A percentile compares a stretch with the other conserved stretches of the same genome.
Evolutionary conservation across 306 rosid genomes (phyloP).

Genomic region (Trifolium fragiferum): DNA sequence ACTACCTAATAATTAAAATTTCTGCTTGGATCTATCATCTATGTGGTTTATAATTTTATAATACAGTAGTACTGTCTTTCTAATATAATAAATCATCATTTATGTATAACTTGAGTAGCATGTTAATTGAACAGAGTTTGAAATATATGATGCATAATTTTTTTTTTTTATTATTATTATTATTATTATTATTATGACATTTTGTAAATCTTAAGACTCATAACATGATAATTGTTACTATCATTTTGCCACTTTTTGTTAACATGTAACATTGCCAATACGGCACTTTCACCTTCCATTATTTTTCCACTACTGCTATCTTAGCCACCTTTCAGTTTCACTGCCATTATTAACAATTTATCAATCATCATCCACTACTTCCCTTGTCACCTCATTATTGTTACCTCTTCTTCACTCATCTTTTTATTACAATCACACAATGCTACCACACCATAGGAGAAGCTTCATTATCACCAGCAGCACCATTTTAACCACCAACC

Average conservation of each 20-base stretch:
- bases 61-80: background rate
- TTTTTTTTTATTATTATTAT: too few relatives aligned
- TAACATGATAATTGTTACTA: background rate
- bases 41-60: too few relatives aligned
- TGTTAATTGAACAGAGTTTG: background rate
- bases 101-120: background rate
- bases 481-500: conserved; percentile 38
- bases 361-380: background rate
- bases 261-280: conserved; percentile 1
- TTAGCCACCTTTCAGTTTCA: background rate
- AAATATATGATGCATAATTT: too few relatives aligned
- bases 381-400: conserved; percentile 26
- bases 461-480: conserved; percentile 37
- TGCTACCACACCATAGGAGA: conserved; percentile 1
- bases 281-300: conserved; percentile 34
- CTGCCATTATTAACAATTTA: conserved; percentile 32
- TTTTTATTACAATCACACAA: conserved; percentile 35
- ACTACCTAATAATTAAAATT: background rate
- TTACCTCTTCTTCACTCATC: conserved; percentile 42
- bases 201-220: background rate
- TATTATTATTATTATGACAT: background rate
- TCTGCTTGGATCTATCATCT: background rate
- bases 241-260: background rate
- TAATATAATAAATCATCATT: background rate
- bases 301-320: background rate